Evolutionary conservation across 805 yeast species (phyloP).

Genomic region (Metschnikowia lunata): DNA sequence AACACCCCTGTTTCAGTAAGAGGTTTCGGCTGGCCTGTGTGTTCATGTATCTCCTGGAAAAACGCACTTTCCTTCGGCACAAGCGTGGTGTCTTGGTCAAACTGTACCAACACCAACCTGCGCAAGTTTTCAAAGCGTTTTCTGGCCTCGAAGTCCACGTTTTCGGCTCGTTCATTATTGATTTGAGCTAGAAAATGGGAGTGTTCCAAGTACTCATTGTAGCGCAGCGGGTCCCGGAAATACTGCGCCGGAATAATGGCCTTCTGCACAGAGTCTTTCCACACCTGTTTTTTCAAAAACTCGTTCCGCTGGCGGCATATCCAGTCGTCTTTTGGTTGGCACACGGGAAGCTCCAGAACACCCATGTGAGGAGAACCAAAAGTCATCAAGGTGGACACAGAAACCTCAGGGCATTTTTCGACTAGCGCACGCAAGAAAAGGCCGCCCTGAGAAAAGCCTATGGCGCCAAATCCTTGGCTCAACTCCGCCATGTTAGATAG

Average conservation of each 20-base stretch:
- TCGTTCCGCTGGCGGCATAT: slow-evolving; percentile 53
- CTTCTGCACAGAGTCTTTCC: slow-evolving; percentile 53
- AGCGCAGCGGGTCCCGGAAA: slow-evolving; percentile 57
- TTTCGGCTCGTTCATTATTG: slow-evolving; percentile 52
- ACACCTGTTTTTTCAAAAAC: slow-evolving; percentile 55
- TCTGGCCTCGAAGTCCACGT: slow-evolving; percentile 36
- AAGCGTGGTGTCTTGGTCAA: slow-evolving; percentile 59
- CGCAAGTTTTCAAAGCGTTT: slow-evolving; percentile 43
- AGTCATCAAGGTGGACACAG: slow-evolving; percentile 53
- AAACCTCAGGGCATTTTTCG: slow-evolving; percentile 47
- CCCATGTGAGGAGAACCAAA: slow-evolving; percentile 85
- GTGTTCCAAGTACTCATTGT: slow-evolving; percentile 49
- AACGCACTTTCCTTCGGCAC: slow-evolving; percentile 71
- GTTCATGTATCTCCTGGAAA: slow-evolving; percentile 52
- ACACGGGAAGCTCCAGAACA: slow-evolving; percentile 61
- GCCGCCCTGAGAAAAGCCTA: slow-evolving; percentile 85
- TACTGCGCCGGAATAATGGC: slow-evolving; percentile 69
- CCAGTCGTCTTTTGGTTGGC: slow-evolving; percentile 49
- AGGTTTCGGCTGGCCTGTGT: slow-evolving; percentile 38
- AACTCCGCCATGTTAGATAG: slow-evolving; percentile 45
- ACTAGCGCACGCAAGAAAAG: slow-evolving; percentile 65
- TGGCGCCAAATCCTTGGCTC: slow-evolving; percentile 57
- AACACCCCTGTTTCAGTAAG: slow-evolving; percentile 49
- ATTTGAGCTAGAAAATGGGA: slow-evolving; percentile 60
- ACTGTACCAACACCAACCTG: slow-evolving; percentile 55